Percentiles rank a stretch among this genome's conserved stretches.
phyloP scores from a whole-genome alignment of 2,329 filamentous ascomycete genomes.

The Dothistroma pini region DNA sequence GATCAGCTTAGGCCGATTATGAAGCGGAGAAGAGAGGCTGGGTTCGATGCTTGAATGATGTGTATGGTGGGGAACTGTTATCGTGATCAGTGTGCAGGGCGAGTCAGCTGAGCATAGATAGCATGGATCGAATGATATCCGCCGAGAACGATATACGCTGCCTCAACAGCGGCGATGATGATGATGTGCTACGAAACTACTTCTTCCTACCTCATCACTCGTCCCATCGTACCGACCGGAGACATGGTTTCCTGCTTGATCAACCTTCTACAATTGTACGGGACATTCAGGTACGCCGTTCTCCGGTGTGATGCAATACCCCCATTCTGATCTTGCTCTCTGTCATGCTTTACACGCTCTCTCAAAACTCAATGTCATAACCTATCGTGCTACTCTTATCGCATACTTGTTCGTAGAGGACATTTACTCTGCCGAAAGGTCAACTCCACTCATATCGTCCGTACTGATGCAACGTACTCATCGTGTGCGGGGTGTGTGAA shows the following conservation, averaged over 20 bases:
- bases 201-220: too few relatives aligned
- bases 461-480: neutral
- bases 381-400: slow-evolving; percentile 1
- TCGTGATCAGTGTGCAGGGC: neutral
- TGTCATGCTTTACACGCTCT: neutral
- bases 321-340: neutral
- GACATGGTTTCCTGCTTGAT: too few relatives aligned
- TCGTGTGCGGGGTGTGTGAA: neutral
- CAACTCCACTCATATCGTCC: neutral
- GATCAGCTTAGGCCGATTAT: neutral
- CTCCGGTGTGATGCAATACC: too few relatives aligned
- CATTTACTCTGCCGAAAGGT: neutral
- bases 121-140: too few relatives aligned
- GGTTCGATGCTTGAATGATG: slow-evolving; percentile 1
- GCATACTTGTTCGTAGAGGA: neutral
- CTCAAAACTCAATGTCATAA: slow-evolving; percentile 1
- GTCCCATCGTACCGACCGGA: too few relatives aligned
- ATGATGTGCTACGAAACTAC: too few relatives aligned
- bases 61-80: too few relatives aligned
- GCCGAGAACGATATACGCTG: too few relatives aligned
- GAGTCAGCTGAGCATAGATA: too few relatives aligned
- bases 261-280: too few relatives aligned
- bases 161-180: too few relatives aligned
- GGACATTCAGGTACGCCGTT: too few relatives aligned
- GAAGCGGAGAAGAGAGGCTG: neutral